phyloP scores from a whole-genome alignment of 2,329 filamentous ascomycete species.

The Zymoseptoria ardabiliae region DNA sequence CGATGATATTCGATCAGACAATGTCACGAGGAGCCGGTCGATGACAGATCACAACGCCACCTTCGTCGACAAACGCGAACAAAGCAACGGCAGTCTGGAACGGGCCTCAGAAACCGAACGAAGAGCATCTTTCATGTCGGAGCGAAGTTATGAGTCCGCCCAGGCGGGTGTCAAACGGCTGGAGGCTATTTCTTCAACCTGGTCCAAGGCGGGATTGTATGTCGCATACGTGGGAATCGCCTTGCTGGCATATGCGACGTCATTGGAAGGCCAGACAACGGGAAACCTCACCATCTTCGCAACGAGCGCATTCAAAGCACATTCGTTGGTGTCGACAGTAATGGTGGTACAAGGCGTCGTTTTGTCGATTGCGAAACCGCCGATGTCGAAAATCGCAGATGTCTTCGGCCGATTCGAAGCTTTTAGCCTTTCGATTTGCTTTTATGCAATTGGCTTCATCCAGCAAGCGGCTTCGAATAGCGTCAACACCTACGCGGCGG shows the following conservation, averaged over 20 bases:
- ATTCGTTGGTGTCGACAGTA: conserved; percentile 59
- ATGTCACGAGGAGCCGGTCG: conserved; percentile 12
- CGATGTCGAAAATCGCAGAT: conserved; percentile 55
- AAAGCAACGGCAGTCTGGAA: conserved; percentile 9
- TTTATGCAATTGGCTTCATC: conserved; percentile 52
- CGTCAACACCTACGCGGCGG: conserved; percentile 48
- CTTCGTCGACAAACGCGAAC: conserved; percentile 14
- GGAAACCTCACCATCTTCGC: conserved; percentile 56
- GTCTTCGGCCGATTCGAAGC: conserved; percentile 57
- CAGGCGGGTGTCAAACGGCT: conserved; percentile 44
- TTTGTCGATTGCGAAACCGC: conserved; percentile 53
- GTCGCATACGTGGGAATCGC: conserved; percentile 40
- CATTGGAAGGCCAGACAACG: conserved; percentile 59
- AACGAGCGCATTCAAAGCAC: conserved; percentile 56
- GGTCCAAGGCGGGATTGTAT: conserved; percentile 41
- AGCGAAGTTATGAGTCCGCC: conserved; percentile 23
- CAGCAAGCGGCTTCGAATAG: conserved; percentile 50
- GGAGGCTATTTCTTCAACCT: conserved; percentile 43
- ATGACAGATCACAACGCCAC: conserved; percentile 7
- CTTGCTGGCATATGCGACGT: conserved; percentile 54
- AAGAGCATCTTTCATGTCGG: conserved; percentile 17
- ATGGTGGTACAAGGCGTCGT: conserved; percentile 58
- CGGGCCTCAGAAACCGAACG: conserved; percentile 15
- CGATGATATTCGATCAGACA: conserved; percentile 4
- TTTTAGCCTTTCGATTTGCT: conserved; percentile 47